A percentile compares a stretch with the other conserved stretches of the same genome.
Conservation (phyloP, 805 yeast genomes). For the Lachancea nothofagi region DNA sequence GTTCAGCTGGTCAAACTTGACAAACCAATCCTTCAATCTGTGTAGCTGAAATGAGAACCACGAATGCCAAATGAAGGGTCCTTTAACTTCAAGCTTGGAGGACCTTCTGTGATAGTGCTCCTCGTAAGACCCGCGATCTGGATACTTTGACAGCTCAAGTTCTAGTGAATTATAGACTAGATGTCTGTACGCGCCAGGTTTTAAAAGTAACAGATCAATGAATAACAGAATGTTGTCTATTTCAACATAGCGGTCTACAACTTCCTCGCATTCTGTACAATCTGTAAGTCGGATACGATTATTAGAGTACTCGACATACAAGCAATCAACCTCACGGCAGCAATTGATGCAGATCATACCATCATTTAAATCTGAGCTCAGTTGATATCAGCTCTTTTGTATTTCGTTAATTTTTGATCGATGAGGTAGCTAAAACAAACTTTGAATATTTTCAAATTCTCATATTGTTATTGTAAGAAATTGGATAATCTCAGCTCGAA, state of each 20-base stretch:
- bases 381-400: too few relatives aligned
- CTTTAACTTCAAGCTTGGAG: conserved; percentile 7
- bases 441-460: too few relatives aligned
- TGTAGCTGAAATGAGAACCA: too few relatives aligned
- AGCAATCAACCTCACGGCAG: conserved; percentile 53
- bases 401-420: background rate
- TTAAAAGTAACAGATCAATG: conserved; percentile 74
- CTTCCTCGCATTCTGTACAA: conserved; percentile 63
- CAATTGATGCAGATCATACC: conserved; percentile 89
- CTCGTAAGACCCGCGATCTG: conserved; percentile 10
- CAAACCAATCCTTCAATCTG: conserved; percentile 18
- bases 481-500: too few relatives aligned
- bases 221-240: conserved; percentile 78
- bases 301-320: conserved; percentile 69
- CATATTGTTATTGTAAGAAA: too few relatives aligned
- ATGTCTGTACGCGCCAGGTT: conserved; percentile 86
- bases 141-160: conserved; percentile 14
- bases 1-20: conserved; percentile 26
- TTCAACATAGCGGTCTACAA: conserved; percentile 89
- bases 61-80: too few relatives aligned
- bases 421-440: background rate
- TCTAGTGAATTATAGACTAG: conserved; percentile 65
- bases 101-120: conserved; percentile 3
- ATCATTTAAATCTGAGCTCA: too few relatives aligned
- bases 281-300: conserved; percentile 74